Evolutionary conservation across 257 asterid species (phyloP).

Genomic region (Penstemon barbatus): DNA sequence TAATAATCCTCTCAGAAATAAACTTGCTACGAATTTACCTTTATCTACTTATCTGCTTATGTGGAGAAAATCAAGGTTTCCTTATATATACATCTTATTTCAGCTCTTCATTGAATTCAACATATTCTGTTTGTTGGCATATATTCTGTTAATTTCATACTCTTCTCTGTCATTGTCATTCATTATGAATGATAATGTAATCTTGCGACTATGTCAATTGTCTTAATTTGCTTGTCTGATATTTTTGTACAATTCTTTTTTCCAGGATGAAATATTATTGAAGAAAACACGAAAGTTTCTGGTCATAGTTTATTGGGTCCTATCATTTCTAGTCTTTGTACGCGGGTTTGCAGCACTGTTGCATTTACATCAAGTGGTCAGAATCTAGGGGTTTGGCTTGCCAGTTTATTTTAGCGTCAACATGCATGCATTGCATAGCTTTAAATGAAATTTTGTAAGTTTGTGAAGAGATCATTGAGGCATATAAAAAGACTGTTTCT

Average conservation of each 20-base stretch:
- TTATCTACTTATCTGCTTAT: neutral
- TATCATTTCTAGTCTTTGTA: constrained; percentile 16
- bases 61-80: neutral
- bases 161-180: too few relatives aligned
- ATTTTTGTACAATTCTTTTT: neutral
- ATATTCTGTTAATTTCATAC: neutral
- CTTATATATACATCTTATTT: neutral
- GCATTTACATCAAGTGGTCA: constrained; percentile 21
- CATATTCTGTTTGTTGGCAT: neutral
- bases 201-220: neutral
- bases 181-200: neutral
- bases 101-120: neutral
- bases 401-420: constrained; percentile 13
- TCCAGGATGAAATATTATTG: constrained; percentile 29
- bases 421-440: constrained; percentile 24
- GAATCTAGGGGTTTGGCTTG: constrained; percentile 21
- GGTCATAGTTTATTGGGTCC: constrained; percentile 28
- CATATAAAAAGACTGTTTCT: constrained; percentile 19
- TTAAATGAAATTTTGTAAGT: constrained; percentile 28
- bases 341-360: constrained; percentile 9
- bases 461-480: constrained; percentile 26
- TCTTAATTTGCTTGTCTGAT: constrained; percentile 10
- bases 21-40: neutral
- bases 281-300: constrained; percentile 25
- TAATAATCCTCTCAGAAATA: constrained; percentile 8